phyloP scores from a whole-genome alignment of 2,329 filamentous ascomycete genomes.

The Epichloe scottii region DNA sequence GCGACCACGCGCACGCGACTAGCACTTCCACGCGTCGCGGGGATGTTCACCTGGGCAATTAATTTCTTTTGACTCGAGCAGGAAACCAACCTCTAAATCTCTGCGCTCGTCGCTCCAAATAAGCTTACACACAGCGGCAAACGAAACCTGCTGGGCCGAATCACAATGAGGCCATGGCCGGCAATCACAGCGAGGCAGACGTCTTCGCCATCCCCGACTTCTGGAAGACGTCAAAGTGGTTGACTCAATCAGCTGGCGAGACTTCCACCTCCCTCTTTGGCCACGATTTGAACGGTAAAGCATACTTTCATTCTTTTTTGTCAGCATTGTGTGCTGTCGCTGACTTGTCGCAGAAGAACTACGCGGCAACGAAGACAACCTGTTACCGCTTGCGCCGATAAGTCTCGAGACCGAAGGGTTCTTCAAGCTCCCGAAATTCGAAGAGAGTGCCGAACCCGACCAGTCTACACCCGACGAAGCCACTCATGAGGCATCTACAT shows the following conservation, averaged over 20 bases:
- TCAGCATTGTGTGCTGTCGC: background rate
- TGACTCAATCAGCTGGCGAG: slow-evolving; percentile 19
- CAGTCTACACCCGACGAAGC: background rate
- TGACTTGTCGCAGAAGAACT: background rate
- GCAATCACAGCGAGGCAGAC: slow-evolving; percentile 33
- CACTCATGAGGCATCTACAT: background rate
- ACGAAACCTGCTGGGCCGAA: background rate
- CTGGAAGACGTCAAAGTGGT: slow-evolving; percentile 41
- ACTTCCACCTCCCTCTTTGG: slow-evolving; percentile 29
- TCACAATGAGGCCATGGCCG: slow-evolving; percentile 17
- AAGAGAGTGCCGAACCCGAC: background rate
- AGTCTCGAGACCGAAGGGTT: slow-evolving; percentile 17
- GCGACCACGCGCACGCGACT: too few species aligned
- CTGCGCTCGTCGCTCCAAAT: too few species aligned
- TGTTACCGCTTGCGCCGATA: slow-evolving; percentile 12
- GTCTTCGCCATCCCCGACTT: slow-evolving; percentile 54
- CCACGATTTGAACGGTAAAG: slow-evolving; percentile 22
- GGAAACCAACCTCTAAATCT: too few species aligned
- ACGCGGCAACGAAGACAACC: background rate
- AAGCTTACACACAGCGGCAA: background rate
- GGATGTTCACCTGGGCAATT: too few species aligned
- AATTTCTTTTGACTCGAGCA: too few species aligned
- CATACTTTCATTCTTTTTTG: background rate
- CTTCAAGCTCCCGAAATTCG: slow-evolving; percentile 14
- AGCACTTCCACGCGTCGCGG: too few species aligned